Evolutionary conservation across 1,139 yeast species (phyloP).

Genomic region (Groenewaldozyma auringiensis): DNA sequence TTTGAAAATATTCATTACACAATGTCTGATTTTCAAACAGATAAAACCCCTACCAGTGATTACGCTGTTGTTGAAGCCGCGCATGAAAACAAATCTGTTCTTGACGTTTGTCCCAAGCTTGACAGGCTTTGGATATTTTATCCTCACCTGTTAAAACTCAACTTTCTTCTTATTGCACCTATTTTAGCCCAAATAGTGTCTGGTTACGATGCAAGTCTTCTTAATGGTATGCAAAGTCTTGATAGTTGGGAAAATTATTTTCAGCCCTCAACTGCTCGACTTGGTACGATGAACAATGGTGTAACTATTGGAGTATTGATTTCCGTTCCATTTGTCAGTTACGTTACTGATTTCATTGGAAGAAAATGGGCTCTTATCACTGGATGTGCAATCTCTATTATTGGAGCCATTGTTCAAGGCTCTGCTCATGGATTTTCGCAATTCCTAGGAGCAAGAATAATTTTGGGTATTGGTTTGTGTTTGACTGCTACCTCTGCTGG

Average conservation of each 20-base stretch:
- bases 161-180: conserved; percentile 29
- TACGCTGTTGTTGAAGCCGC: conserved; percentile 11
- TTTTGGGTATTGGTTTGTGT: conserved; percentile 44
- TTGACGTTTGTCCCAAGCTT: conserved; percentile 23
- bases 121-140: conserved; percentile 30
- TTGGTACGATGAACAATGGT: conserved; percentile 45
- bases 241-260: conserved; percentile 31
- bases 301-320: conserved; percentile 43
- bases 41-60: no score
- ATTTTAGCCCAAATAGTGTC: conserved; percentile 26
- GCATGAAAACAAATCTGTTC: conserved; percentile 13
- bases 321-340: conserved; percentile 26
- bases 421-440: conserved; percentile 36
- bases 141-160: conserved; percentile 34
- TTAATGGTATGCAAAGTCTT: conserved; percentile 45
- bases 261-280: conserved; percentile 37
- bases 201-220: conserved; percentile 47
- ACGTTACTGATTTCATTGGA: conserved; percentile 41
- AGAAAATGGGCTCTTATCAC: conserved; percentile 38
- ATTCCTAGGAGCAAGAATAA: conserved; percentile 42
- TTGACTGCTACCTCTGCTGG: conserved; percentile 40
- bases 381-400: conserved; percentile 37
- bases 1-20: no score
- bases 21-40: no score
- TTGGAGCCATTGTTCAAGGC: conserved; percentile 42